Evolutionary conservation across 441 rosid genomes (phyloP).

Genomic region (Populus hybrid): DNA sequence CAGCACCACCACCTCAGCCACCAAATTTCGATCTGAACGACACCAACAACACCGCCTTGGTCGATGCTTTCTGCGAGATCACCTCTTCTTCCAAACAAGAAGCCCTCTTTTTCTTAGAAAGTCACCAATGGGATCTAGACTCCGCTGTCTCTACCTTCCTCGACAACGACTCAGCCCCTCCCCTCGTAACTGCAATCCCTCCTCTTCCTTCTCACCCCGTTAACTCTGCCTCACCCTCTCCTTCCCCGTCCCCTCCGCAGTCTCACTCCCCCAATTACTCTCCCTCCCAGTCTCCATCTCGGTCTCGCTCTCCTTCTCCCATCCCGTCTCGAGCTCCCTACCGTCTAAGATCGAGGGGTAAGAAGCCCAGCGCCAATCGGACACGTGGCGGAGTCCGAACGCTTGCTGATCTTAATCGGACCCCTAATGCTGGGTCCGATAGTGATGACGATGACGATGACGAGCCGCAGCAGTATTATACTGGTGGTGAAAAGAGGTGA

Average conservation of each 20-base stretch:
- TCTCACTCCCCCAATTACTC: slow-evolving; percentile 24
- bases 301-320: slow-evolving; percentile 54
- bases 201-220: slow-evolving; percentile 27
- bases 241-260: slow-evolving; percentile 27
- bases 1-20: neutral
- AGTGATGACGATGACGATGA: slow-evolving; percentile 54
- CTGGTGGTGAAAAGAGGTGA: slow-evolving; percentile 88
- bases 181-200: slow-evolving; percentile 16
- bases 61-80: slow-evolving; percentile 77
- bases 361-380: slow-evolving; percentile 30
- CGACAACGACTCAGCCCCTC: slow-evolving; percentile 39
- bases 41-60: slow-evolving; percentile 32
- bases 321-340: slow-evolving; percentile 31
- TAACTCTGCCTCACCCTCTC: neutral
- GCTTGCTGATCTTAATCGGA: slow-evolving; percentile 71
- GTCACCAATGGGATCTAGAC: slow-evolving; percentile 85
- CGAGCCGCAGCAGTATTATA: slow-evolving; percentile 62
- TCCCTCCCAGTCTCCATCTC: slow-evolving; percentile 44
- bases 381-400: slow-evolving; percentile 56
- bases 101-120: too few relatives aligned
- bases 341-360: slow-evolving; percentile 46
- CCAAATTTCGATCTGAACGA: neutral
- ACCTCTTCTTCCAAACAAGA: slow-evolving; percentile 72
- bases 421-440: slow-evolving; percentile 37
- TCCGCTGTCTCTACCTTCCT: slow-evolving; percentile 85